phyloP scores from a whole-genome alignment of 768 basidiomycete genomes.

The Boletus tylopilopsis region DNA sequence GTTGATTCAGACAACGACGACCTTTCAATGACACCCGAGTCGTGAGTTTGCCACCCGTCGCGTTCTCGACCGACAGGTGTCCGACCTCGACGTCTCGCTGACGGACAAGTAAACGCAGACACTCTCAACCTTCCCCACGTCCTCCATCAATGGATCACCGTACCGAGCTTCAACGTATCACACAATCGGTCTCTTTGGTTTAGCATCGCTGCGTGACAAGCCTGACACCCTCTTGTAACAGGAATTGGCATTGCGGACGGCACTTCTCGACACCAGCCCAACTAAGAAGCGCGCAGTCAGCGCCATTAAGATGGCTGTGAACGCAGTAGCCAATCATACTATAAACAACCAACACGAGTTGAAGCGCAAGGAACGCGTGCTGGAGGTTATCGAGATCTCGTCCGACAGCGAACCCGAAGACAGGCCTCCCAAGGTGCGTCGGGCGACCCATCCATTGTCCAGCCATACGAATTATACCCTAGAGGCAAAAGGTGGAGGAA shows the following conservation, averaged over 20 bases:
- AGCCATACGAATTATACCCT: not conserved
- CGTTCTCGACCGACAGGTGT: too few species aligned
- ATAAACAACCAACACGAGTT: too few species aligned
- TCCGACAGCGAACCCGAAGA: constrained; percentile 31
- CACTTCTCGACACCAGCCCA: constrained; percentile 9
- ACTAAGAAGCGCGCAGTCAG: constrained; percentile 21
- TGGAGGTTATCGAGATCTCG: constrained; percentile 23
- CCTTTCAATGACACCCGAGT: not conserved
- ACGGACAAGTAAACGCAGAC: not conserved
- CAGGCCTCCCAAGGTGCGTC: constrained; percentile 20
- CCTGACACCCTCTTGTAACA: constrained; percentile 14
- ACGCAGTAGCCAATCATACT: constrained; percentile 4
- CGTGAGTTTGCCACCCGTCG: constrained; percentile 4
- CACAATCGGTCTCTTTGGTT: constrained; percentile 15
- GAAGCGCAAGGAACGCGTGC: constrained; percentile 21
- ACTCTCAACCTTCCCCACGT: not conserved
- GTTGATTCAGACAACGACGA: constrained; percentile 16
- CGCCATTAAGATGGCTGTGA: constrained; percentile 15
- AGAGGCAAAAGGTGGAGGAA: constrained; percentile 22
- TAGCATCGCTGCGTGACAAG: not conserved
- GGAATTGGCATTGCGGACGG: constrained; percentile 21
- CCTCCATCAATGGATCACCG: not conserved
- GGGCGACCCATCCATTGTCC: not conserved
- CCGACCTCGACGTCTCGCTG: not conserved
- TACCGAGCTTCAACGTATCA: constrained; percentile 26